Conservation (phyloP, 1,139 yeast genomes). For the Nakaseomyces nivariensis region DNA sequence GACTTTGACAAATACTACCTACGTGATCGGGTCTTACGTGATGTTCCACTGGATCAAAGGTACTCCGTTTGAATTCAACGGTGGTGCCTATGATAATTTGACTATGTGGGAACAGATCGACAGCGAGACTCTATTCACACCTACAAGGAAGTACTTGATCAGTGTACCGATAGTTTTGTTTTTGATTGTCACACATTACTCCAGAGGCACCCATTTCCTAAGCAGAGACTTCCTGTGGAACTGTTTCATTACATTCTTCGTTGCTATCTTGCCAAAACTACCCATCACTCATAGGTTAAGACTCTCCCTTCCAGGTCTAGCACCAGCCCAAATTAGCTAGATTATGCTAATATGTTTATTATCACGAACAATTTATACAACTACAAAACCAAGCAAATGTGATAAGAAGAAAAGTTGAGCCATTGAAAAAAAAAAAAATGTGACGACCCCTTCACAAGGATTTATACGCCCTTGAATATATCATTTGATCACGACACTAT, state of each 20-base stretch:
- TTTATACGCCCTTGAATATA: too few species aligned
- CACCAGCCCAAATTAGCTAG: slow-evolving; percentile 30
- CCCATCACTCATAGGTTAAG: slow-evolving; percentile 74
- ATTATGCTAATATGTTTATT: not conserved
- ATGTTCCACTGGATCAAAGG: slow-evolving; percentile 98
- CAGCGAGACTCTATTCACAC: slow-evolving; percentile 94
- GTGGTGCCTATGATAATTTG: slow-evolving; percentile 90
- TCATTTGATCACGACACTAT: too few species aligned
- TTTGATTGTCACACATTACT: slow-evolving; percentile 80
- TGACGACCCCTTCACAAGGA: too few species aligned
- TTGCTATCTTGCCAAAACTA: slow-evolving; percentile 79
- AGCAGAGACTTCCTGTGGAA: slow-evolving; percentile 50
- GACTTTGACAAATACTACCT: slow-evolving; percentile 8
- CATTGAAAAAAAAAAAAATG: not conserved
- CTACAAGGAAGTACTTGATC: slow-evolving; percentile 84
- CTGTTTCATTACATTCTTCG: slow-evolving; percentile 65
- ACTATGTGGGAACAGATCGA: slow-evolving; percentile 99
- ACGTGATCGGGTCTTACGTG: slow-evolving; percentile 76
- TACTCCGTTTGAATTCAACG: slow-evolving; percentile 91
- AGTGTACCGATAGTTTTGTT: slow-evolving; percentile 85
- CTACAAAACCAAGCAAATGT: too few species aligned
- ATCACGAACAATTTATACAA: not conserved
- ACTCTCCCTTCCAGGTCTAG: slow-evolving; percentile 46
- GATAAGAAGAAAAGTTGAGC: not conserved
- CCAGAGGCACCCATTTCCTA: slow-evolving; percentile 70